Conservation (phyloP, 2,329 filamentous ascomycete species). For the Raffaelea albimanens region DNA sequence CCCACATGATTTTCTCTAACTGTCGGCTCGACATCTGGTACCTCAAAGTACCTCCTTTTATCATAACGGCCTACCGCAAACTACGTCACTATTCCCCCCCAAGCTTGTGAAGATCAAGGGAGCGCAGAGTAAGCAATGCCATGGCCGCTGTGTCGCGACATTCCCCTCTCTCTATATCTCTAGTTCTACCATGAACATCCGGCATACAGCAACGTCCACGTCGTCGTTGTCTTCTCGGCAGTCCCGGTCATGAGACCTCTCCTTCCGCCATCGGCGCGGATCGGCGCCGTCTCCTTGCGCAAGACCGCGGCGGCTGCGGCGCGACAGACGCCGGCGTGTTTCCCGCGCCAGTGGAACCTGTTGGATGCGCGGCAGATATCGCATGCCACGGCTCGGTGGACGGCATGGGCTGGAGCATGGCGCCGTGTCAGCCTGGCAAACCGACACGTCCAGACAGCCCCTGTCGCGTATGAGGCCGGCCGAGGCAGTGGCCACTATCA, state of each 20-base stretch:
- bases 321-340: neutral
- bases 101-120: neutral
- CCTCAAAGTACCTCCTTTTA: neutral
- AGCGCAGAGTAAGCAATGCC: neutral
- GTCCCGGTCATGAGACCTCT: constrained; percentile 2
- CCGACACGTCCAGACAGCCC: too few species aligned
- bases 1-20: too few species aligned
- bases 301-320: neutral
- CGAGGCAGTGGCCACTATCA: too few species aligned
- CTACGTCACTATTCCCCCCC: neutral
- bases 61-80: neutral
- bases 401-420: too few species aligned
- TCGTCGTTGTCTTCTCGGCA: neutral
- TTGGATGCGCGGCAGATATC: too few species aligned
- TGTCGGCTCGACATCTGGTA: too few species aligned
- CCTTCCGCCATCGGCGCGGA: neutral
- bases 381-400: too few species aligned
- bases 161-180: neutral
- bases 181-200: neutral
- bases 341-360: neutral
- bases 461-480: too few species aligned
- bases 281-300: neutral
- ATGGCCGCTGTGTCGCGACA: neutral
- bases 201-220: neutral
- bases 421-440: too few species aligned